Evolutionary conservation across 768 basidiomycete genomes (phyloP), one percentile per base, ranked within the genome.

Genomic region (Ramaria rubella): DNA sequence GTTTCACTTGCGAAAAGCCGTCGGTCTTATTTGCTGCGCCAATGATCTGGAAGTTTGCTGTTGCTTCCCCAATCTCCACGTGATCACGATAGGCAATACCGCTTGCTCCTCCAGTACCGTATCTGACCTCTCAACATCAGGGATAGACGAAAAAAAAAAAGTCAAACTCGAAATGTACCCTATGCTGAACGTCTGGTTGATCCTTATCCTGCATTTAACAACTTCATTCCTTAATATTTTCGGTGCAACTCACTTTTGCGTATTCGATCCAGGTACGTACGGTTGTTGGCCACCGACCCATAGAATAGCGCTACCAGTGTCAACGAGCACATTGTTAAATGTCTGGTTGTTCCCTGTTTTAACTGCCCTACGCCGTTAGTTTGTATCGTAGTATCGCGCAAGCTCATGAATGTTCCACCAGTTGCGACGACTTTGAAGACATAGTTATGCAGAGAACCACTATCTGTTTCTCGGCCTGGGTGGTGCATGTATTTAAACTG

Each of bases 371-470:
- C n/a, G 33, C 6, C 19, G 19, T 19, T 8, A 23, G 29, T 14
- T 36, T 6, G 12, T 5, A 19, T 21, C 19, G 5, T 50, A 15
- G 29, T 21, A 38, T 4, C 12, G 5, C 23, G 15, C 23, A 19
- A 11, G 24, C 21, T 21, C 4, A 48, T 19, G 12, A 9, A n/a
- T n/a, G n/a, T 21, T 29, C 21, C 4, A 53, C 52, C 52, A 24
- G 52, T 21, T 23, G 52, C 33, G 9, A 53, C 52, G 5, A 53
- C 52, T 53, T 53, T 53, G n/a, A 53, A n/a, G 17, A 53, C 11
- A 5, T 8, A 30, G 36, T 53, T 53, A 17, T 12, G 9, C 5
- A 38, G 19, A 38, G 27, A 24, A 21, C 34, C 23, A 8, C 23
- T 19, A 21, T 14, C 33, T 4, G 15, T 9, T 27, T 34, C 15